phyloP scores from a whole-genome alignment of 192 early-diverging fungal species.

The Podila verticillata region DNA sequence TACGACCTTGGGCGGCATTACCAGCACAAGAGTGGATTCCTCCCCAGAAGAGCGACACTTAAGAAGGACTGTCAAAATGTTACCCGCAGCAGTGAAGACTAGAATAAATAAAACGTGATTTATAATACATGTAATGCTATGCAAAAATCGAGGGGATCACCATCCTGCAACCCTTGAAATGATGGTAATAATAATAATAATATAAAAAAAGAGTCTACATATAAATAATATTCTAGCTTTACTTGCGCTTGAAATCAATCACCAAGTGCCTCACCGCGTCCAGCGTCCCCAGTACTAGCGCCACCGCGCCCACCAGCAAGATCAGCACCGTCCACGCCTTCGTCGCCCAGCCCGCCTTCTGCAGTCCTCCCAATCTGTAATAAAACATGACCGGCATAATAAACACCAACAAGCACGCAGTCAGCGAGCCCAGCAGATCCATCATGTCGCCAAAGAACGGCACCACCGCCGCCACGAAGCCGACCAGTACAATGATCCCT shows the following conservation, averaged over 20 bases:
- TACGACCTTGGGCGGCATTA: no score
- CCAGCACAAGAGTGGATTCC: no score
- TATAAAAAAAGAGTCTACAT: no score
- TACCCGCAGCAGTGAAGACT: no score
- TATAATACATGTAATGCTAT: no score
- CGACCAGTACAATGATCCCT: constrained; percentile 61
- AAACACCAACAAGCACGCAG: constrained; percentile 75
- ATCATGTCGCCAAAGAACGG: constrained; percentile 85
- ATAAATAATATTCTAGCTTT: no score
- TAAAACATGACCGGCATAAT: constrained; percentile 80
- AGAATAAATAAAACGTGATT: no score
- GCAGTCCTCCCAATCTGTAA: constrained; percentile 71
- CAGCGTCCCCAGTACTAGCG: constrained; percentile 59
- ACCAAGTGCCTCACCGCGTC: constrained; percentile 62
- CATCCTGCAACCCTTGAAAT: no score
- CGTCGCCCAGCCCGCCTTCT: constrained; percentile 46
- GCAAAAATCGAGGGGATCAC: no score
- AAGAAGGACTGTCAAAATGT: no score
- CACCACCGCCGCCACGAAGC: constrained; percentile 68
- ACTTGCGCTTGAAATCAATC: constrained; percentile 36
- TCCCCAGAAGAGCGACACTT: no score
- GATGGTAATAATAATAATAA: no score
- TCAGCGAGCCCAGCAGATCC: constrained; percentile 77
- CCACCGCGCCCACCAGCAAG: constrained; percentile 61
- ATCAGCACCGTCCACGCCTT: constrained; percentile 62